Evolutionary conservation across 1,284 basidiomycete species (phyloP).

Genomic region (Chalciporus piperatoides): DNA sequence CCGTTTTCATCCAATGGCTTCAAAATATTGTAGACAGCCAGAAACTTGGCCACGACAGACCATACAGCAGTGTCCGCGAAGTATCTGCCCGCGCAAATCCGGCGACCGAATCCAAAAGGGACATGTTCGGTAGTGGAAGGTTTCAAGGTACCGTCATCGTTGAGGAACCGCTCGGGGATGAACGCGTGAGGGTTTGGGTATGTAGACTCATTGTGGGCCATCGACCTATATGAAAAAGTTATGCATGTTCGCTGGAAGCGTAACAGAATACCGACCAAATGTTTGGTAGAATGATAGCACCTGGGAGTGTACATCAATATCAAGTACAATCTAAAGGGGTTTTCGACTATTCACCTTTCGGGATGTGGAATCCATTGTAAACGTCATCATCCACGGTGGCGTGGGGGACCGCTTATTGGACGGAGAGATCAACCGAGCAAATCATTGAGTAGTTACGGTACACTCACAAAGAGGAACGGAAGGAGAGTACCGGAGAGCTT

Average conservation of each 20-base stretch:
- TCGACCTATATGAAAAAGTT: constrained; percentile 10
- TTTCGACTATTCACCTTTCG: constrained; percentile 9
- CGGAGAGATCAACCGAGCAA: too few relatives aligned
- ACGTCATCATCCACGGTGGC: neutral
- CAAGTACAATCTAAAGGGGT: neutral
- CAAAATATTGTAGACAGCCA: too few relatives aligned
- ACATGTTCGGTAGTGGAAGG: constrained; percentile 8
- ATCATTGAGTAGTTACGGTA: neutral
- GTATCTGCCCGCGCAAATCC: constrained; percentile 14
- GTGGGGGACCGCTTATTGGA: constrained; percentile 15
- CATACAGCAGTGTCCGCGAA: constrained; percentile 16
- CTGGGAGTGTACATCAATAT: constrained; percentile 4
- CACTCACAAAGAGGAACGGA: constrained; percentile 20
- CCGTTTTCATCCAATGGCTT: too few relatives aligned
- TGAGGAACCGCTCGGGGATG: constrained; percentile 19
- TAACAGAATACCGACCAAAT: constrained; percentile 11
- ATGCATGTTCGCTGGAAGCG: neutral
- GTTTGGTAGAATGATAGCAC: constrained; percentile 8
- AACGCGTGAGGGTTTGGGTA: constrained; percentile 17
- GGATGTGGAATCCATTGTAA: constrained; percentile 19
- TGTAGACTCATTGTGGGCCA: constrained; percentile 14
- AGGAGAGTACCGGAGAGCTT: constrained; percentile 24
- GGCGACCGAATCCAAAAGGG: constrained; percentile 20
- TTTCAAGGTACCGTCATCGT: constrained; percentile 16
- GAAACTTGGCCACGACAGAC: constrained; percentile 3